These are phyloP conservation scores for Entrophospora sp. DNA, from an alignment of 192 early-diverging fungal species.

Conservation along the genomic window DNA sequence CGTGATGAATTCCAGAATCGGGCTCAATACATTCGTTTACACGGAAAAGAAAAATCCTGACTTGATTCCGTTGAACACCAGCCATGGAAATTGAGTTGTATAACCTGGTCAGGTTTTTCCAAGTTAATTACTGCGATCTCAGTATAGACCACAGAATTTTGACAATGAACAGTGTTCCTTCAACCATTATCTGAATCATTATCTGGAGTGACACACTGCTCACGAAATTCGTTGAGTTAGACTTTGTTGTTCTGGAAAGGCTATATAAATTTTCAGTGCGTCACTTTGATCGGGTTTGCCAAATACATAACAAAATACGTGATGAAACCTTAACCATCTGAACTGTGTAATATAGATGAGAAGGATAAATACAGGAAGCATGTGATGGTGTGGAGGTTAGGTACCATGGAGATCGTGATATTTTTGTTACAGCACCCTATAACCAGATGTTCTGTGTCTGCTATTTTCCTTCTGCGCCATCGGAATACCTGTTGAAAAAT, in stretches of 20 bases:
- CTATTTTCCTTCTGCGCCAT: neutral
- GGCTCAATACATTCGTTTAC: neutral
- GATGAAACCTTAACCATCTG: neutral
- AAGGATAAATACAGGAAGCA: neutral
- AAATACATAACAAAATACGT: neutral
- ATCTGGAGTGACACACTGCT: neutral
- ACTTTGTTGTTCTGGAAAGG: neutral
- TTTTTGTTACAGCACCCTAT: neutral
- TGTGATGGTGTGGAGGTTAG: neutral
- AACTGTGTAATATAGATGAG: neutral
- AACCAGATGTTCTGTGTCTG: neutral
- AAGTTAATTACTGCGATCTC: neutral
- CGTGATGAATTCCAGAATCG: conserved; percentile 12
- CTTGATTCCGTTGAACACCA: neutral
- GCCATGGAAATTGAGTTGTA: neutral
- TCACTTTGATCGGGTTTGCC: neutral
- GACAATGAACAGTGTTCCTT: neutral
- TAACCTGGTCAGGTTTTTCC: neutral
- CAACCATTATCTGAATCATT: neutral
- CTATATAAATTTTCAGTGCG: neutral
- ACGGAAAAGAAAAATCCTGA: neutral
- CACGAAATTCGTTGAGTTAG: neutral
- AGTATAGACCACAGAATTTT: neutral
- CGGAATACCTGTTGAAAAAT: neutral
- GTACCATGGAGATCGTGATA: neutral